phyloP scores from a whole-genome alignment of 495 filamentous ascomycete genomes.

The Parachaetomium inaequale region DNA sequence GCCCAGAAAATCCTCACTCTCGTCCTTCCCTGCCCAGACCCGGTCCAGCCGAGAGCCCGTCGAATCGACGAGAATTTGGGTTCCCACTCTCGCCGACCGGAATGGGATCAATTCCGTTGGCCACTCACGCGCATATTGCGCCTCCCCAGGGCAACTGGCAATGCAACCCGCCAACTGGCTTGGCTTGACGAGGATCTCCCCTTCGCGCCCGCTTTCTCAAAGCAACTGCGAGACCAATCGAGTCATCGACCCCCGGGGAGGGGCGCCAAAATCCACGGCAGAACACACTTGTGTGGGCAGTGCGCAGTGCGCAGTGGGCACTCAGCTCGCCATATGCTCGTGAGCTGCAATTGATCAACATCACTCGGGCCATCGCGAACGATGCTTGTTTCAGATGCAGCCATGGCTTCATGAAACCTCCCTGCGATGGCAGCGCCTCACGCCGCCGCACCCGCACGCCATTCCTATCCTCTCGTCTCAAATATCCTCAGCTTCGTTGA shows the following conservation, averaged over 20 bases:
- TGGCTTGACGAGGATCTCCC: neutral
- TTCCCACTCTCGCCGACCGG: constrained; percentile 8
- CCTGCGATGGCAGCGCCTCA: neutral
- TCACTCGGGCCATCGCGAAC: neutral
- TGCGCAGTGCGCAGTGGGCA: too few species aligned
- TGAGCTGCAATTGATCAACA: constrained; percentile 12
- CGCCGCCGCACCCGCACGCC: constrained; percentile 1
- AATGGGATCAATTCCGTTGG: constrained; percentile 16
- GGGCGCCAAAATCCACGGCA: too few species aligned
- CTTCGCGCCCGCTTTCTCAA: constrained; percentile 2
- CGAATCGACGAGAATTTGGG: neutral
- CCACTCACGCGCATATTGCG: neutral
- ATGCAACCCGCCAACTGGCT: constrained; percentile 1
- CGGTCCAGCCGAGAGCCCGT: neutral
- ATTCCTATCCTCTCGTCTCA: neutral
- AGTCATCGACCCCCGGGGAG: too few species aligned
- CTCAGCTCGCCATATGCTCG: neutral
- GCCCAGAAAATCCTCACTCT: neutral
- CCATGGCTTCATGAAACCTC: constrained; percentile 6
- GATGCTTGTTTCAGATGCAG: constrained; percentile 4
- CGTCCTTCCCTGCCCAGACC: too few species aligned
- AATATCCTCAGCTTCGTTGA: neutral
- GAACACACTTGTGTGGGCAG: neutral
- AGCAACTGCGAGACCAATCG: constrained; percentile 1
- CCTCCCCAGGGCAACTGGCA: neutral